Evolutionary conservation across 1,284 basidiomycete genomes (phyloP), one percentile per base, ranked within the genome.

Genomic region (Ceraceosorus guamensis): DNA sequence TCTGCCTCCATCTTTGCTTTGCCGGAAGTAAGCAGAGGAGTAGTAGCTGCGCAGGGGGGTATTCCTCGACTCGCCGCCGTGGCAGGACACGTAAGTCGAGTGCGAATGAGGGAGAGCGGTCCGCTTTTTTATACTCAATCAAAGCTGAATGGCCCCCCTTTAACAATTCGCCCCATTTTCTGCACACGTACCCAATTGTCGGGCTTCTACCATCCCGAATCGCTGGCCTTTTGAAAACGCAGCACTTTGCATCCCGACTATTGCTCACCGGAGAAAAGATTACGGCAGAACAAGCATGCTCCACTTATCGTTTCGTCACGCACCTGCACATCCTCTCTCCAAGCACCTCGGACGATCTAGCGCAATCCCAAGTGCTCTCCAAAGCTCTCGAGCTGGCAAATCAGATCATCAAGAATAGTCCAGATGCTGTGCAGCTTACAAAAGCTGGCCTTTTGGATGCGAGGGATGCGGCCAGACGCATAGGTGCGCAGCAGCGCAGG

Each of bases 1-100:
- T 80, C 84, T 46, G 81, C 84, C 10, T 85, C 87, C 5, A 83
- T 82, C 56, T 86, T 92, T 59, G 87, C 83, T 3, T 80, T 91
- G 37, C 88, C 88, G 0, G 89, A 91, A 68, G 89, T 89, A 2
- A 85, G 84, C 73, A 81, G 87, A 45, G 89, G 89, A 0, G 88
- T 89, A 2, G 75, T 86, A 24, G 88, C 87, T 7, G 78, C 82
- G 8, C 83, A 85, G 67, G 89, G 89, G 67, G 88, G 87, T 82
- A 71, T 70, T 78, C 79, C 55, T 11, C 63, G 70, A 43, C 50
- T 76, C 32, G 66, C 64, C 24, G 65, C 61, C 37, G 63, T 62
- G 11, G 62, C 66, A 49, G 70, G 70, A 53, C 66, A 68, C 47
- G 67, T 59, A 48, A 57, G 61, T 61, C n/a, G n/a, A n/a, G n/a